Conservation (phyloP, 208 protist species). For the Wallacemonas rigidus region DNA sequence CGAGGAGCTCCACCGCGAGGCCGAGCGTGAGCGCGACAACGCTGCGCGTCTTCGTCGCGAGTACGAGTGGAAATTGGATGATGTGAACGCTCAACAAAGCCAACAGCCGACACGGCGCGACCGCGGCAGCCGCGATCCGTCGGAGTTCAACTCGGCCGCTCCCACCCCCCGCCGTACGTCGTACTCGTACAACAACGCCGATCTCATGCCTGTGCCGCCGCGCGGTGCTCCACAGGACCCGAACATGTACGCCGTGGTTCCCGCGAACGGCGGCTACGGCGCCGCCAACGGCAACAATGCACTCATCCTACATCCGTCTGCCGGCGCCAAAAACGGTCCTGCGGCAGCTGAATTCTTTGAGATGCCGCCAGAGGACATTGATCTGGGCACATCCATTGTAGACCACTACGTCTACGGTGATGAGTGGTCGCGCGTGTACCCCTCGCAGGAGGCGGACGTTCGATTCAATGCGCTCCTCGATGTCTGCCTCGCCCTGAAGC, state of each 20-base stretch:
- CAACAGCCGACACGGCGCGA: conserved; percentile 12
- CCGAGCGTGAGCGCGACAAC: conserved; percentile 60
- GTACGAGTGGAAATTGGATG: conserved; percentile 53
- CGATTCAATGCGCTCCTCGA: conserved; percentile 80
- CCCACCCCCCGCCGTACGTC: conserved; percentile 1
- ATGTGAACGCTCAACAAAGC: conserved; percentile 27
- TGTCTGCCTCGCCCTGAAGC: conserved; percentile 68
- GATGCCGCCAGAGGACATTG: conserved; percentile 34
- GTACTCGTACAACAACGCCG: conserved; percentile 24
- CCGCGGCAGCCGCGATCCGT: conserved; percentile 25
- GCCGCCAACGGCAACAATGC: conserved; percentile 19
- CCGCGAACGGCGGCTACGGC: conserved; percentile 22
- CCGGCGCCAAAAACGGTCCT: not conserved
- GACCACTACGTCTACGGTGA: conserved; percentile 82
- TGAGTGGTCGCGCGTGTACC: conserved; percentile 72
- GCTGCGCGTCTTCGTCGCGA: conserved; percentile 59
- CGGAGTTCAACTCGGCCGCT: conserved; percentile 32
- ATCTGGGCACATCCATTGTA: conserved; percentile 52
- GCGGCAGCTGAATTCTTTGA: conserved; percentile 1
- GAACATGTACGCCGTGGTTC: conserved; percentile 22
- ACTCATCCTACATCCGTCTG: conserved; percentile 18
- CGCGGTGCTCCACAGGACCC: not conserved
- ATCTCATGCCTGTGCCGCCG: conserved; percentile 13
- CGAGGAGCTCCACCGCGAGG: conserved; percentile 69
- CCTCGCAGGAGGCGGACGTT: conserved; percentile 55